phyloP scores from a whole-genome alignment of 163 green algal species.

The Coccomyxa subellipsoidea region DNA sequence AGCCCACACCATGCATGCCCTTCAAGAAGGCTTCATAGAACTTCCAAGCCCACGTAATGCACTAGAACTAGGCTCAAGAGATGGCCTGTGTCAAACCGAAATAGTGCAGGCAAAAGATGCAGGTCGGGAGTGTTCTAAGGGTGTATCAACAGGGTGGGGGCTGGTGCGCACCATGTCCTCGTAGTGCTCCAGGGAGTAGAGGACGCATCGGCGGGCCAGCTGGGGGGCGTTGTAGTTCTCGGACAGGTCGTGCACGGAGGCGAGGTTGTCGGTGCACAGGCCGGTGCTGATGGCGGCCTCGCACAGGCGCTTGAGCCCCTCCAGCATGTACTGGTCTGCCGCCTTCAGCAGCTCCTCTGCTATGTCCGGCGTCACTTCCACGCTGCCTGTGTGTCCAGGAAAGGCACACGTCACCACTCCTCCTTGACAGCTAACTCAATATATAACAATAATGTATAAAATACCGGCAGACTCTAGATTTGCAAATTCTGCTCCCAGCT shows the following conservation, averaged over 20 bases:
- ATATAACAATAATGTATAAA: too few species aligned
- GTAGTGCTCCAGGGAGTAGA: constrained; percentile 87
- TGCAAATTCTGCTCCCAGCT: too few species aligned
- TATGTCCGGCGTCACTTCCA: constrained; percentile 58
- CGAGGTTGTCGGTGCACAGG: constrained; percentile 81
- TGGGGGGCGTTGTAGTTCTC: constrained; percentile 79
- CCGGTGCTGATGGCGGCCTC: constrained; percentile 73
- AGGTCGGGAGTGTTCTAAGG: background rate
- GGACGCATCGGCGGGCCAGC: constrained; percentile 73
- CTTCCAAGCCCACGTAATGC: too few species aligned
- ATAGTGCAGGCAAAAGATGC: background rate
- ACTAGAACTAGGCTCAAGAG: too few species aligned
- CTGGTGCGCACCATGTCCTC: constrained; percentile 40
- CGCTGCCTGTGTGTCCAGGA: constrained; percentile 23
- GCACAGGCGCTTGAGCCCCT: constrained; percentile 90
- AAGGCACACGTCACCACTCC: background rate
- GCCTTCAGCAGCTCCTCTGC: constrained; percentile 82
- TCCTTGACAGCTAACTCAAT: too few species aligned
- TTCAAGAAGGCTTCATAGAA: too few species aligned
- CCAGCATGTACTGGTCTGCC: constrained; percentile 93
- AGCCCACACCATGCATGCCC: background rate
- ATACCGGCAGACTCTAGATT: too few species aligned
- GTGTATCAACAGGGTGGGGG: background rate
- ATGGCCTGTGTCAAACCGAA: too few species aligned
- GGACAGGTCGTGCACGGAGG: constrained; percentile 71